Base-by-base conservation (phyloP, 225 moss, liverwort and hornwort species). In the Straminergon stramineum region DNA sequence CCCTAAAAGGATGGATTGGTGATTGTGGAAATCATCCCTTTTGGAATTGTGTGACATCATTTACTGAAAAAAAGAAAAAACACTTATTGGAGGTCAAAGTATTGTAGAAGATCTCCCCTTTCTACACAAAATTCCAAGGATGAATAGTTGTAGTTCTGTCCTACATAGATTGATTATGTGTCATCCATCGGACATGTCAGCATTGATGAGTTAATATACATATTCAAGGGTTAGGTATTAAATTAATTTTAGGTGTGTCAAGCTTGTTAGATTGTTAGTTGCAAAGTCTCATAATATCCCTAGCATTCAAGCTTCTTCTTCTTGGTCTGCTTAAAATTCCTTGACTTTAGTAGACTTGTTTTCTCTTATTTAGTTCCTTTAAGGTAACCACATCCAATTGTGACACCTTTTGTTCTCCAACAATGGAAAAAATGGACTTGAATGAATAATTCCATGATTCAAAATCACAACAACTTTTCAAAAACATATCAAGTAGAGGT, bases 391-490 rank as follows among this genome's bases (percentile, higher is more conserved):
- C 18, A 10, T 1, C 15, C 3, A 28, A 5, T 51, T 45, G 16
- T 45, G 5, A 45, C 30, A 74, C 28, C 7, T 23, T 34, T 11
- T 28, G 3, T 71, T 41, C 15, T 73, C 16, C 9, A 73, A 5
- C 3, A 16, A 0, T 4, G 2, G 7, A 16, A 26, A 18, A 45
- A 16, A 30, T 74, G 16, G 2, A 28, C 3, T 28, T 3, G 5
- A 74, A 48, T 75, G 48, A 19, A 51, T 4, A 48, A 2, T 48
- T 75, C 0, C 4, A 11, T 48, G 11, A 18, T 5, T 31, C 31
- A 31, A 75, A 75, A 48, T 2, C 2, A 28, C 11, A 5, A 17
- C 32, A 65, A 41, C 5, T 45, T 43, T 45, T 45, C 16, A 74
- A 17, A 17, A 45, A 17, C 45, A 74, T n/a, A 73, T 16, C 2